A percentile compares a stretch with the other conserved stretches of the same genome.
Conservation (phyloP, 192 early-diverging fungal species). For the Spinellus fusiger region DNA sequence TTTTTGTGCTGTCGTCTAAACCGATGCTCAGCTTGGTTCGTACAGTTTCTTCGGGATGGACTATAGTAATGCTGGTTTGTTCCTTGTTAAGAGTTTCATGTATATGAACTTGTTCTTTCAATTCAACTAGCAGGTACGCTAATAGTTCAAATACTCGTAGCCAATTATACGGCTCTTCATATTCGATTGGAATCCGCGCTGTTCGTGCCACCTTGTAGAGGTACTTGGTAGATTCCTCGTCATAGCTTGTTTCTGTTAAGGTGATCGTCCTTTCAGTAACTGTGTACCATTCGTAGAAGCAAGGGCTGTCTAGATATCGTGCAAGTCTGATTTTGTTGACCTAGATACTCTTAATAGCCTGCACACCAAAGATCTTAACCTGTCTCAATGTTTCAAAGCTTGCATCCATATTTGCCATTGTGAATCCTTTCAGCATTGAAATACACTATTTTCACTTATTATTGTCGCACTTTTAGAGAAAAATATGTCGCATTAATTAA, state of each 20-base stretch:
- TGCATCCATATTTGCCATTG: conserved; percentile 13
- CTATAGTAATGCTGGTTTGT: conserved; percentile 9
- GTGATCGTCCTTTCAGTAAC: conserved; percentile 15
- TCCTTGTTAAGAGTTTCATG: conserved; percentile 16
- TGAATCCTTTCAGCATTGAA: conserved; percentile 13
- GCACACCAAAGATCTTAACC: conserved; percentile 16
- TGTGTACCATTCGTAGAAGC: too few relatives aligned
- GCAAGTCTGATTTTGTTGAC: too few relatives aligned
- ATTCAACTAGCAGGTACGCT: conserved; percentile 16
- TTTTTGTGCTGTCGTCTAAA: conserved; percentile 13
- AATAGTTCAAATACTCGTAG: conserved; percentile 15
- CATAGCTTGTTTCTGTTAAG: conserved; percentile 16
- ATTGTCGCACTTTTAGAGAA: too few relatives aligned
- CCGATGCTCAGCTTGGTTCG: conserved; percentile 14
- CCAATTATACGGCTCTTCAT: conserved; percentile 16
- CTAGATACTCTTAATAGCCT: too few relatives aligned
- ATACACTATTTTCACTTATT: too few relatives aligned
- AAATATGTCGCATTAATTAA: too few relatives aligned
- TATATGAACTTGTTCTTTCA: conserved; percentile 13
- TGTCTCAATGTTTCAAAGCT: conserved; percentile 17
- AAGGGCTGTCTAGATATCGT: too few relatives aligned
- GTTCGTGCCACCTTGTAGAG: conserved; percentile 13
- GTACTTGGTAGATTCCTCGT: conserved; percentile 14
- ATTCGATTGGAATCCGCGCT: conserved; percentile 12
- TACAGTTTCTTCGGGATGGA: conserved; percentile 13